Evolutionary conservation across 177 flowering plant species (phyloP), one percentile per base, ranked within the genome.

Genomic region (Tripterygium wilfordii): DNA sequence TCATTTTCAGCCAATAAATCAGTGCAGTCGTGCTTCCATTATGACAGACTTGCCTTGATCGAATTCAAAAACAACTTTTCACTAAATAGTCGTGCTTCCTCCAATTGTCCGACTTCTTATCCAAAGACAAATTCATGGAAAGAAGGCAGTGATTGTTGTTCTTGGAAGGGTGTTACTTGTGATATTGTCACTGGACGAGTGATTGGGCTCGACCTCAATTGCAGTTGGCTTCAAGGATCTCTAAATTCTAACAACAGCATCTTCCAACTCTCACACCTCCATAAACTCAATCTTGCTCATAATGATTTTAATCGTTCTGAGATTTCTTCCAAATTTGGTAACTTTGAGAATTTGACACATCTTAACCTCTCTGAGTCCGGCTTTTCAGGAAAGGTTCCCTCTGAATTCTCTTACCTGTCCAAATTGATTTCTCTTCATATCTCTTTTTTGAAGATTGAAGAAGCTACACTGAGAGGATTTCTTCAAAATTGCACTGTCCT

Each of bases 351-450:
- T 2, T 10, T 38, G 20, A 10, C 5, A 8, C 13, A 38, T 19
- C 21, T 38, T 3, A 38, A 38, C 18, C 42, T 38, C 10, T 38
- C 42, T 15, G 15, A 4, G 21, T 38, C 42, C 2, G 21, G 19
- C 42, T 38, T 38, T 38, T 38, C 42, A 6, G 42, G 21, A 2
- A 7, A 2, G 13, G 13, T 38, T 16, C 22, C 22, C 5, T 16
- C 42, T 35, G 8, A 15, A 10, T 6, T 35, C 4, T 35, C 38
- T 15, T 15, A 35, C 3, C 14, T 35, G 4, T 15, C 42, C 19
- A 38, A 38, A 21, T 10, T 38, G 10, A 21, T 38, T 16, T 38
- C 42, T 17, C 42, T 38, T 38, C 21, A 38, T 38, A 19, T 38
- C 4, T 38, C 42, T 3, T 4, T 3, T 8, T n/a, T n/a, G 18